Conservation (phyloP, 805 yeast species). For the Yarrowia deformans region DNA sequence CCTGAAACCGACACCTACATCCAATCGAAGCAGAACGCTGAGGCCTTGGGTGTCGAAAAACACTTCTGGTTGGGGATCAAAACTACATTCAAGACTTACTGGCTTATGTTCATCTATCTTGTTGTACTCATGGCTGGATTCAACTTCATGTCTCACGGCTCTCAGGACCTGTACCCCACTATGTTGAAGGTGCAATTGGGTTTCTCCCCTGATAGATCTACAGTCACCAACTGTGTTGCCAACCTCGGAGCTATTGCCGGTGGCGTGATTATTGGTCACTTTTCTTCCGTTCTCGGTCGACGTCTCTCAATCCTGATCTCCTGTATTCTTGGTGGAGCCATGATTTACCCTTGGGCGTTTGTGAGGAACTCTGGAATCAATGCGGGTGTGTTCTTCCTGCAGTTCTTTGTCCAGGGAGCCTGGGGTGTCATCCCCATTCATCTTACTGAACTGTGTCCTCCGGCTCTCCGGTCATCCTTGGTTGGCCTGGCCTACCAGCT, state of each 20-base stretch:
- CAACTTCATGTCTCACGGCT: conserved; percentile 75
- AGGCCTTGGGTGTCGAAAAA: conserved; percentile 14
- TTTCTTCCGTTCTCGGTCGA: conserved; percentile 3
- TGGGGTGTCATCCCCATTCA: conserved; percentile 80
- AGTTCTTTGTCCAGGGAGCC: conserved; percentile 66
- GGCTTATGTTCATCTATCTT: conserved; percentile 65
- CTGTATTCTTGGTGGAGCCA: conserved; percentile 14
- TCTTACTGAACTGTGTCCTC: conserved; percentile 69
- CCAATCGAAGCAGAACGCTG: conserved; percentile 41
- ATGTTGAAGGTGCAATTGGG: conserved; percentile 56
- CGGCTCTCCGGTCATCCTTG: conserved; percentile 49
- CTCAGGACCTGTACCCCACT: conserved; percentile 76
- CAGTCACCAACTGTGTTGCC: conserved; percentile 22
- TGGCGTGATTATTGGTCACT: conserved; percentile 14
- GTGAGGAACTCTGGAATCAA: conserved; percentile 13
- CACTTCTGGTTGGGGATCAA: conserved; percentile 17
- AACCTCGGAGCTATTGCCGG: conserved; percentile 26
- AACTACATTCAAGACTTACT: conserved; percentile 55
- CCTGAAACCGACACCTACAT: conserved; percentile 68
- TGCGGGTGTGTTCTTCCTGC: conserved; percentile 64
- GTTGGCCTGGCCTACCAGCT: conserved; percentile 24
- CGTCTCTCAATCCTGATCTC: conserved; percentile 19
- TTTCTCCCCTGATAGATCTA: conserved; percentile 16
- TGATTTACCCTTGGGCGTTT: conserved; percentile 26
- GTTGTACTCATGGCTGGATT: conserved; percentile 70